These are phyloP conservation scores for Aspergillus transmontanensis DNA, from an alignment of 2,329 filamentous ascomycete genomes.

Conservation along the genomic window DNA sequence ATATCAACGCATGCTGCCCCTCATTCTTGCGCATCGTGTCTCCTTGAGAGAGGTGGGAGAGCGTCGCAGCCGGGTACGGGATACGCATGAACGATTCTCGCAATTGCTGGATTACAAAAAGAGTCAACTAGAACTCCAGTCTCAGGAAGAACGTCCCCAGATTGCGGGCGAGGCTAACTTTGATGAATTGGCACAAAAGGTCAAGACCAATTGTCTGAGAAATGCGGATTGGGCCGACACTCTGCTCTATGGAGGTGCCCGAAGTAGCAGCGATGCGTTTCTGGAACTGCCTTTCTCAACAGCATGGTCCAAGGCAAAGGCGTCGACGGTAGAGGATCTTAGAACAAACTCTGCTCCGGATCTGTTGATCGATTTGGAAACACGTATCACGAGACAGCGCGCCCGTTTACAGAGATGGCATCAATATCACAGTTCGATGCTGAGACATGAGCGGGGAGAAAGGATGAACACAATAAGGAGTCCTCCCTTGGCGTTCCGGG, in stretches of 20 bases:
- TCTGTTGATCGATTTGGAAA: slow-evolving; percentile 69
- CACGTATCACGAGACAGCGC: slow-evolving; percentile 66
- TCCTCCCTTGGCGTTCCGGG: slow-evolving; percentile 33
- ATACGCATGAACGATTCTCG: slow-evolving; percentile 65
- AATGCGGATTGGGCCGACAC: slow-evolving; percentile 73
- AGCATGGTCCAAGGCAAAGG: slow-evolving; percentile 69
- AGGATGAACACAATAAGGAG: slow-evolving; percentile 12
- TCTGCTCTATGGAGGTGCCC: slow-evolving; percentile 67
- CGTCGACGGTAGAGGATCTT: slow-evolving; percentile 54
- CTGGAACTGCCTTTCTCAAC: slow-evolving; percentile 68
- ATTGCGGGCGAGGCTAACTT: slow-evolving; percentile 45
- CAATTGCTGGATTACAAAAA: slow-evolving; percentile 67
- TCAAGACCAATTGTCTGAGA: slow-evolving; percentile 75
- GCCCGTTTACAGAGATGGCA: slow-evolving; percentile 73
- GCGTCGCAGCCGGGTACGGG: slow-evolving; percentile 61
- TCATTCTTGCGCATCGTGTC: slow-evolving; percentile 73
- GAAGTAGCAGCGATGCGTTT: slow-evolving; percentile 61
- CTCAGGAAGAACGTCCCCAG: slow-evolving; percentile 28
- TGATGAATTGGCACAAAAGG: slow-evolving; percentile 46
- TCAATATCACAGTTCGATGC: slow-evolving; percentile 56
- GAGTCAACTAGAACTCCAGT: slow-evolving; percentile 49
- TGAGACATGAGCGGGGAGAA: slow-evolving; percentile 18
- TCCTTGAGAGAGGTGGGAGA: slow-evolving; percentile 64
- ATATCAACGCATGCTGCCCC: slow-evolving; percentile 55
- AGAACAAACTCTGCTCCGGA: slow-evolving; percentile 28